Conservation (phyloP, 2,329 filamentous ascomycete species). For the Paecilomyces dactylethromorphus region DNA sequence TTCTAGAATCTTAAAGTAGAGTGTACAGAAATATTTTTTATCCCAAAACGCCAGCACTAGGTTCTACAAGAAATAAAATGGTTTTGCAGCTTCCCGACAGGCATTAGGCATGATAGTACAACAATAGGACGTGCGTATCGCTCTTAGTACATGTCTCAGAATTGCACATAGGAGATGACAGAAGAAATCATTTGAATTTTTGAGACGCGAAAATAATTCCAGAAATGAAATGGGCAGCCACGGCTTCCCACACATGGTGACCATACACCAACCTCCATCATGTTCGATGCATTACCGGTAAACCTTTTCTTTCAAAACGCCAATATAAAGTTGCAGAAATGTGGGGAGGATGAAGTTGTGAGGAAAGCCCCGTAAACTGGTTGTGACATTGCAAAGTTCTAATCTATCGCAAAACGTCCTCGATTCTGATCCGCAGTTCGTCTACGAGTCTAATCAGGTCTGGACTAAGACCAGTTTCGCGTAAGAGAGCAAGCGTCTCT, state of each 20-base stretch:
- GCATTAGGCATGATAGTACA: not conserved
- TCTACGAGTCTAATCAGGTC: slow-evolving; percentile 32
- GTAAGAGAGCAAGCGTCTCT: slow-evolving; percentile 40
- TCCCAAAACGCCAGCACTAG: too few relatives aligned
- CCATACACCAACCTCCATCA: not conserved
- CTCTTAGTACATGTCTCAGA: not conserved
- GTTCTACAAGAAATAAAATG: too few relatives aligned
- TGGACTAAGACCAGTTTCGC: slow-evolving; percentile 36
- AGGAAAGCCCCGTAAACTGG: not conserved
- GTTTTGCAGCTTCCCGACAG: not conserved
- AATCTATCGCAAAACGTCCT: slow-evolving; percentile 30
- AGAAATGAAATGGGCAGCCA: not conserved
- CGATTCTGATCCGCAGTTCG: slow-evolving; percentile 35
- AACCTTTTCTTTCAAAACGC: not conserved
- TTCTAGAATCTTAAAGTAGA: too few relatives aligned
- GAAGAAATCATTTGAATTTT: not conserved
- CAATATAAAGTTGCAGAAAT: not conserved
- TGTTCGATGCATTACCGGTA: not conserved
- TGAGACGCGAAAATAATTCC: not conserved
- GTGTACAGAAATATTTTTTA: too few relatives aligned
- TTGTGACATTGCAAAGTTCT: not conserved
- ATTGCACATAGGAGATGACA: not conserved
- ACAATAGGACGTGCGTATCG: not conserved
- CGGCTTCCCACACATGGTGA: not conserved
- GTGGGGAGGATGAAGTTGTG: not conserved